Evolutionary conservation across 2,329 filamentous ascomycete species (phyloP), one percentile per base, ranked within the genome.

Genomic region (Penicillium sp.): DNA sequence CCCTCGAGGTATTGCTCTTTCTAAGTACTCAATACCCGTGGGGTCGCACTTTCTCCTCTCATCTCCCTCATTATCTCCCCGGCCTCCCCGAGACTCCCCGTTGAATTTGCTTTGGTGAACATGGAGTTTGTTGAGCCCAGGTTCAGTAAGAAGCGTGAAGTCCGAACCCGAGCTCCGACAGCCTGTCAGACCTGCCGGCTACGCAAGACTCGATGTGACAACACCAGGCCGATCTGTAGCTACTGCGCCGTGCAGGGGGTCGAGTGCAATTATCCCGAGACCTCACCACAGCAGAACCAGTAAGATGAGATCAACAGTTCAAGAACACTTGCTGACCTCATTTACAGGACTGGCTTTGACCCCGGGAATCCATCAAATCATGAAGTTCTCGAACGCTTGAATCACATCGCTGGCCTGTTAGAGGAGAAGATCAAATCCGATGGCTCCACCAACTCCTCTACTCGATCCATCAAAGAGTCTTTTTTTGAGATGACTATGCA

Each of bases 151-250:
- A 65, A 59, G 56, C 61, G 62, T 18, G 62, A 65, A 26, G 60
- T 58, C 51, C 62, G 61, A 19, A 65, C 61, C 41, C 61, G 62
- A 45, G 62, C 62, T n/a, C 61, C 61, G 26, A 65, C 62, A 26
- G 62, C 62, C 36, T 65, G 62, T 58, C 61, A 65, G 46, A 64
- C 60, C 23, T 65, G 62, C 47, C 61, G 62, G 40, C 38, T 62
- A 36, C 62, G 62, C 47, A 65, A 65, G 47, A 64, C 62, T 44
- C 61, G 62, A 56, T 65, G 62, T 47, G 60, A 65, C 57, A 65
- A 65, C 55, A 18, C 32, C 16, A 61, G 62, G 40, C 62, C 62
- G 16, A 47, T 53, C 39, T 65, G 62, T 61, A 65, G 61, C 51
- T 65, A 65, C 39, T 65, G 62, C 45, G 48, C 58, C 36, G 16